Base-by-base conservation (phyloP, 129 eudicot genomes). In the Saposhnikovia divaricata region DNA sequence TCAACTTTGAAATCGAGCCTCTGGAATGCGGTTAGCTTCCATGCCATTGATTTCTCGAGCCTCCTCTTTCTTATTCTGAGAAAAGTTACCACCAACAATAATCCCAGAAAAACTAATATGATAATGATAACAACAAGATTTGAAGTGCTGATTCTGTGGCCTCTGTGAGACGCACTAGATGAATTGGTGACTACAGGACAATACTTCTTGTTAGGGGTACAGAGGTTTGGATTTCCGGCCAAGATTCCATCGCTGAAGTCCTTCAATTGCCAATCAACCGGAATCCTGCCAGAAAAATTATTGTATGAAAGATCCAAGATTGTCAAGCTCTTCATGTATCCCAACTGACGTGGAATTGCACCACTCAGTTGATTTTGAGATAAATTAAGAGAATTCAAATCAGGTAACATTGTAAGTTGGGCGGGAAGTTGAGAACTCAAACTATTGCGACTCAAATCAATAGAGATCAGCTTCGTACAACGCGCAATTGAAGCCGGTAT, bases 1-100 rank as follows among this genome's bases (percentile, higher is more conserved):
- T 92, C 96, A 2, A 84, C 97, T 79, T 79, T 87, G 75, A 92
- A 79, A 80, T 95, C 91, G 8, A 90, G 81, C 74, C 92, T 86
- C 50, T 92, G 98, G 87, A 95, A 95, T 0, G 91, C 86, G 0
- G 97, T 92, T 44, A 95, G 85, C 78, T 92, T 95, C 98, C 98
- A 95, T 13, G 82, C 78, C 75, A 69, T 79, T 9, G 96, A 90
- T 48, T 87, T 83, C 78, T 87, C 83, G 10, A 79, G 23, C 39
- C 72, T 85, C 80, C 74, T 90, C 72, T 77, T 85, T 43, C 77
- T 73, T 0, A 82, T 55, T 25, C 57, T 77, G 14, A 81, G 44
- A 68, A 82, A 81, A n/a, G 92, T 84, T 0, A 83, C 80, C 5
- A 80, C 16, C 37, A 87, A 25, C 15, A 86, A 47, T 0, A 81